Base-by-base conservation (phyloP, 2,329 filamentous ascomycete species). In the Bipolaris gigantea region DNA sequence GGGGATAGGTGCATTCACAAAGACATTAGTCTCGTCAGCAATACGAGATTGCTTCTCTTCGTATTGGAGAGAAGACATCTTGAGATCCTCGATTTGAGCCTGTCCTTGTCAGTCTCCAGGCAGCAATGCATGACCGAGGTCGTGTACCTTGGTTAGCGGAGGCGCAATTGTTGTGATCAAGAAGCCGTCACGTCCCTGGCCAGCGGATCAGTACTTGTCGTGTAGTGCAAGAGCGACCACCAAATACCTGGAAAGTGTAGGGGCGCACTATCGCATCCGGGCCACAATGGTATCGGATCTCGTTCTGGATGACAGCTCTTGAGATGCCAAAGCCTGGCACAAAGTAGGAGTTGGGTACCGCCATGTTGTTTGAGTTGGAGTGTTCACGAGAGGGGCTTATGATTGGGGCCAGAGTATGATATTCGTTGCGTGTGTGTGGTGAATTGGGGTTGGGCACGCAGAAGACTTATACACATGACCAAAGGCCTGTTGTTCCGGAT, bases 1-100 rank as follows among this genome's bases (percentile, higher is more conserved):
- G 5, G 71, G 63, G 23, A 77, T 65, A 11, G 75, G 75, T 51
- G 72, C 66, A 48, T 77, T 76, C 9, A 76, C 71, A 46, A 75
- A 76, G 19, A 73, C 66, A 33, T 67, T 66, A 11, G 62, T 59
- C 56, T 69, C 69, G 47, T 72, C 66, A 30, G 69, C 66, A 65
- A 70, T 64, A 39, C 70, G 71, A 7, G 75, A 75, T 57, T 76
- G 73, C 53, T 73, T 73, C 52, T 75, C 71, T 56, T 77, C 75
- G 61, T 76, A 77, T 25, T 75, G 72, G 38, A 58, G 64, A 4
- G 75, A 77, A 0, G 73, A 72, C 30, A 69, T 51, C 55, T 76
- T 76, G 46, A 77, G 56, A 52, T 77, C 75, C 23, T 76, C 67
- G 56, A 77, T 76, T 68, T 77, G 75, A 16, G 73, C 74, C 75